Evolutionary conservation across 192 early-diverging fungal species (phyloP), one percentile per base, ranked within the genome.

Genomic region (Coemansia sp.): DNA sequence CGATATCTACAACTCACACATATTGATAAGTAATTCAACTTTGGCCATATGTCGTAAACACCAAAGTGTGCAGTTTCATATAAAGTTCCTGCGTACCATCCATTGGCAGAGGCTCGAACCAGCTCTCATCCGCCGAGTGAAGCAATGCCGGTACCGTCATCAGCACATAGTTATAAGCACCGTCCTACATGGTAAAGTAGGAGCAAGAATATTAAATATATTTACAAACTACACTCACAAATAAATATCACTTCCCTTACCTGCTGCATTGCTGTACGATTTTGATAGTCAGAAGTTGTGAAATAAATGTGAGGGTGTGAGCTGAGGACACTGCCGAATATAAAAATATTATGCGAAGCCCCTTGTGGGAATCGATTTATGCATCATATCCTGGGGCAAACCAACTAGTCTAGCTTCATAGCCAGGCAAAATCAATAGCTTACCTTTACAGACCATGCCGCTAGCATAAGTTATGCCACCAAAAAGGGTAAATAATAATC

Each of bases 21-120:
- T 6, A 37, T 27, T 29, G 17, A 36, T 27, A 27, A 1, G 4
- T 16, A 45, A 11, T 33, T 59, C 48, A 36, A 31, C 37, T 36
- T 14, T 60, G 16, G 13, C 19, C 34, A 54, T 37, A 19, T 37
- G 6, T 37, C 45, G 41, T 37, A 48, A 34, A 4, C 51, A 31
- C 8, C 10, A 21, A 2, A 48, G 19, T 19, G 16, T n/a, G 39
- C 54, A 33, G 10, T 21, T 36, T 27, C 27, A 2, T 61, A 48
- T 31, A 11, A 8, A 14, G 24, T 31, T 14, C 27, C 36, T n/a
- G 41, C 59, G 64, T 64, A 72, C 69, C 70, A 35, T 74, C 68
- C 13, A 68, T 67, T 35, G 77, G 72, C 31, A 79, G 46, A 16
- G 72, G 68, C 33, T 72, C 76, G 62, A 74, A 74, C 77, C 77